phyloP scores from a whole-genome alignment of 2,329 filamentous ascomycete genomes.

The Xylaria multiplex region DNA sequence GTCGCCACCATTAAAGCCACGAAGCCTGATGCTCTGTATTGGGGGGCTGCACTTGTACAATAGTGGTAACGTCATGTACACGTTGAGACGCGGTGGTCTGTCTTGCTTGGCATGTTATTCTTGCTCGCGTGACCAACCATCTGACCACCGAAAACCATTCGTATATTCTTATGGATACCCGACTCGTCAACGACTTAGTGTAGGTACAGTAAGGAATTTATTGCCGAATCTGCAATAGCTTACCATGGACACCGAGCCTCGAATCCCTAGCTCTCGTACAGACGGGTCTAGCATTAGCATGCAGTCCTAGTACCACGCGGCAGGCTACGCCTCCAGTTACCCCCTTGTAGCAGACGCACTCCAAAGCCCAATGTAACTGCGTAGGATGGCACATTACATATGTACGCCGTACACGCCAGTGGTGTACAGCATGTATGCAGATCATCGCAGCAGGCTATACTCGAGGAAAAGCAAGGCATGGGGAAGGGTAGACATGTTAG shows the following conservation, averaged over 20 bases:
- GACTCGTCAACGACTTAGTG: neutral
- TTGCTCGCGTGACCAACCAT: conserved; percentile 9
- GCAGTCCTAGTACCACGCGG: conserved; percentile 2
- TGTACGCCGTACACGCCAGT: neutral
- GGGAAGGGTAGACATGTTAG: neutral
- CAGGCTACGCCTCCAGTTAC: neutral
- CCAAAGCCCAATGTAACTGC: neutral
- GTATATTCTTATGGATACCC: neutral
- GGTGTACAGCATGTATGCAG: neutral
- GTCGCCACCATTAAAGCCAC: conserved; percentile 1
- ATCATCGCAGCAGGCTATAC: conserved; percentile 7
- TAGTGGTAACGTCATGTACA: neutral
- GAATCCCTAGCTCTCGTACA: too few species aligned
- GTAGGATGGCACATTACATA: neutral
- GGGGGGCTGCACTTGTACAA: neutral
- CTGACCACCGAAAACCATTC: neutral
- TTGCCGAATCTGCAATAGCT: neutral
- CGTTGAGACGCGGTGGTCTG: conserved; percentile 3
- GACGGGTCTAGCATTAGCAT: conserved; percentile 7
- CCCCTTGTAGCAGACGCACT: neutral
- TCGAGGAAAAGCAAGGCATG: neutral
- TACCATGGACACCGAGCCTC: neutral
- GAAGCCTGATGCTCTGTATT: neutral
- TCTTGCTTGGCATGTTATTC: neutral
- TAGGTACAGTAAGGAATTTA: neutral